Evolutionary conservation across 2,329 filamentous ascomycete species (phyloP), one percentile per base, ranked within the genome.

Genomic region (Sporothrix phasma): DNA sequence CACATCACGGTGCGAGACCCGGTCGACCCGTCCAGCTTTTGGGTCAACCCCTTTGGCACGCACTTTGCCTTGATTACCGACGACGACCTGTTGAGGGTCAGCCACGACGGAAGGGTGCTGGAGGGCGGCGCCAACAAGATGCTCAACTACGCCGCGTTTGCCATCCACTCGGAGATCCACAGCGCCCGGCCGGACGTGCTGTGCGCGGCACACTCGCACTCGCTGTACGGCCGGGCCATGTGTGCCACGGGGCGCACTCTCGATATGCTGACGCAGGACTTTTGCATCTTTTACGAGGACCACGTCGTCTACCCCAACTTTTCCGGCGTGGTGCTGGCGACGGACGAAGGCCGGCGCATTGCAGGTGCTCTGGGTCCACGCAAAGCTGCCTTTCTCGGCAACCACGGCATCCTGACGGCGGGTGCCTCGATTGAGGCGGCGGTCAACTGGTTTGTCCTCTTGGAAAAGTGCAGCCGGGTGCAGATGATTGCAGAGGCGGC

Each of bases 231-330:
- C 29, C 71, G 75, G 13, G 80, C 85, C 11, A 88, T 88, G 75
- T 84, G 82, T 69, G 75, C 83, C 0, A 79, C 87, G 24, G 85
- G 86, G 7, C 81, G 81, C 65, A 77, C 78, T 6, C 74, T 89
- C 13, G 85, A 88, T 62, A 88, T 88, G 80, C 76, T 87, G 61
- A 88, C 83, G 41, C 85, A 83, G 73, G 86, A 84, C 70, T 78
- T 83, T 1, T 82, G 80, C 66, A 81, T 82, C 62, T 84, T 89
- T 68, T 85, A 87, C 70, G 77, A 68, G 80, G 76, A 78, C 68
- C 63, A 76, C 37, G 75, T 72, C 31, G 68, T 79, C 22, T 81
- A 81, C 69, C 66, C 67, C 19, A 75, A 74, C 56, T 84, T 83
- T 68, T 76, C 76, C 6, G 82, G 82, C 10, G 74, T 84, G 15